A percentile compares a stretch with the other conserved stretches of the same genome.
These are phyloP conservation scores for Fusarium dlaminii DNA, from an alignment of 2,329 filamentous ascomycete genomes.

Conservation along the genomic window DNA sequence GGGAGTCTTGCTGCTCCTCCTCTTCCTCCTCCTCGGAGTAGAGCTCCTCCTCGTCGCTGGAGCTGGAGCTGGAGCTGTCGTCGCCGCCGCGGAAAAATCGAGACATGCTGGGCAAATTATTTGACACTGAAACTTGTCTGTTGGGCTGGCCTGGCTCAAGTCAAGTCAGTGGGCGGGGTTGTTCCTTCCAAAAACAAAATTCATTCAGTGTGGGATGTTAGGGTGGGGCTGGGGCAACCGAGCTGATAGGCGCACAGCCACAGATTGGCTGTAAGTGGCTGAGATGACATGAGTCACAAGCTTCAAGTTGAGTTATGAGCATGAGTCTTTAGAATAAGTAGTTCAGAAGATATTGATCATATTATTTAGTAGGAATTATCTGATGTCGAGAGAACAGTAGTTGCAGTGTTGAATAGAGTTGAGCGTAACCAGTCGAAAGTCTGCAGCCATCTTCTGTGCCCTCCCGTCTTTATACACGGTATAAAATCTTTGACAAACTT, in stretches of 20 bases:
- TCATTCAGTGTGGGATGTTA: slow-evolving; percentile 51
- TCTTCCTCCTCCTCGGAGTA: slow-evolving; percentile 68
- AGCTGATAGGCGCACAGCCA: slow-evolving; percentile 36
- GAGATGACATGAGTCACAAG: background rate
- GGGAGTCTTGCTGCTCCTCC: slow-evolving; percentile 58
- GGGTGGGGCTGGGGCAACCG: slow-evolving; percentile 52
- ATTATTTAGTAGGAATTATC: background rate
- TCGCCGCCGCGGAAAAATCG: slow-evolving; percentile 93
- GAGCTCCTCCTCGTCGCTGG: slow-evolving; percentile 96
- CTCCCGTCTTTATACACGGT: background rate
- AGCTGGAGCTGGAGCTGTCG: slow-evolving; percentile 95
- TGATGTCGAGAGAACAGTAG: too few species aligned
- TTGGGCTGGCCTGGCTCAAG: slow-evolving; percentile 34
- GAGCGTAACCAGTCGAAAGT: background rate
- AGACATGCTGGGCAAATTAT: slow-evolving; percentile 74
- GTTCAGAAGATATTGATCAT: background rate
- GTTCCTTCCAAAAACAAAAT: slow-evolving; percentile 46
- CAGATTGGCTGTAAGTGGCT: slow-evolving; percentile 16
- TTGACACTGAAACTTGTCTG: slow-evolving; percentile 45
- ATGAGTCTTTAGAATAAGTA: background rate
- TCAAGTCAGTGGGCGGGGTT: slow-evolving; percentile 52
- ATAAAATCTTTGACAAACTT: background rate
- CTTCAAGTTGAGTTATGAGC: background rate
- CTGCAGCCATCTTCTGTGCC: background rate
- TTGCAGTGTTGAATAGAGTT: background rate